Evolutionary conservation across 768 basidiomycete species (phyloP).

Genomic region (Lentinula raphanica): DNA sequence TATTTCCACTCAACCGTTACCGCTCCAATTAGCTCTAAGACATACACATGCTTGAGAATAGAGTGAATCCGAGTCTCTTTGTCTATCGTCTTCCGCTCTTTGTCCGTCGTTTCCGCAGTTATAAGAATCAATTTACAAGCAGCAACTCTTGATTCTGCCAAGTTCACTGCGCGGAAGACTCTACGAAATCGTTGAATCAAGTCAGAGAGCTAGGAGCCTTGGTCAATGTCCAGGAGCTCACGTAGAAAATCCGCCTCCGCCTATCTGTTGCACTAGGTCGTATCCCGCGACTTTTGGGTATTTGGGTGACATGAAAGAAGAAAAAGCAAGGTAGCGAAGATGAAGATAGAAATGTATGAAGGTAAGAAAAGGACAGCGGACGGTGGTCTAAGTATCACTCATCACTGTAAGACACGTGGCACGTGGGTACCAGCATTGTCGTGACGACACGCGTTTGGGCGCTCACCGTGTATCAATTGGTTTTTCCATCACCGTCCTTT

Average conservation of each 20-base stretch:
- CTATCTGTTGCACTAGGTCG: constrained; percentile 68
- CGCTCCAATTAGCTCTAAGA: constrained; percentile 81
- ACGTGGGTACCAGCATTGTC: neutral
- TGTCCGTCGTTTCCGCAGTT: constrained; percentile 55
- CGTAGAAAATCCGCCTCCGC: constrained; percentile 87
- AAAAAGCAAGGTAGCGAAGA: neutral
- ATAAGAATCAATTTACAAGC: constrained; percentile 83
- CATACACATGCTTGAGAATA: constrained; percentile 69
- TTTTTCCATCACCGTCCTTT: no score
- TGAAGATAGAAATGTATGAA: neutral
- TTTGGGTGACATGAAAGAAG: neutral
- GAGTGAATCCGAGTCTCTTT: constrained; percentile 92
- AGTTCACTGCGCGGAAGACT: constrained; percentile 78
- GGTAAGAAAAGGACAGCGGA: neutral
- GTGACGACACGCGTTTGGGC: neutral
- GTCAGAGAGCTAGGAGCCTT: neutral
- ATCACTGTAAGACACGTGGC: neutral
- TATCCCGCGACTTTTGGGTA: constrained; percentile 43
- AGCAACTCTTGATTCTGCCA: constrained; percentile 59
- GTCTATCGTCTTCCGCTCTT: constrained; percentile 74
- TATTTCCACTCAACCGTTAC: constrained; percentile 67
- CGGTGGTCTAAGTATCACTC: neutral
- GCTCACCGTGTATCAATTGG: no score
- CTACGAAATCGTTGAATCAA: constrained; percentile 30
- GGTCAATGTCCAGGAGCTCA: constrained; percentile 36